Base-by-base conservation (phyloP, 257 asterid species). In the Capsicum chinense region DNA sequence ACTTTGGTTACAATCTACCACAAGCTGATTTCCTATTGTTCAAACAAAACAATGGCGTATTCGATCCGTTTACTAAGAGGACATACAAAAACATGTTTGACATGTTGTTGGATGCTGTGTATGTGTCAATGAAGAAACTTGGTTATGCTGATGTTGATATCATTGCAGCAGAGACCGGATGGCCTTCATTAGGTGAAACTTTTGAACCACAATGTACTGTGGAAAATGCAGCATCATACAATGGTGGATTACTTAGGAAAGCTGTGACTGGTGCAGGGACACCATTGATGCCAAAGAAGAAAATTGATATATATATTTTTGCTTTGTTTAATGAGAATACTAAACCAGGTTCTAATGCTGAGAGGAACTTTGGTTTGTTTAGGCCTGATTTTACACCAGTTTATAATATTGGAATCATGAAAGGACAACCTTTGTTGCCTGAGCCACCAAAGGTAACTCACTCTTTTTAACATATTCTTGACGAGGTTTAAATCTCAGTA, bases 281-380 rank as follows among this genome's bases (percentile, higher is more conserved):
- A 62, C 99, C 99, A 9, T 82, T 97, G 91, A 89, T 90, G 95
- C 99, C 97, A 7, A 56, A 81, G 17, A 90, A 67, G 89, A 95
- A 68, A 83, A 85, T 95, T n/a, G 98, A 97, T 74, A 90, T 91
- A 0, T 97, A 94, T 54, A 85, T 95, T 0, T 97, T 97, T 21
- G 90, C 83, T 2, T 52, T 97, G 86, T 97, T 97, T 21, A 94
- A 97, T 15, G 99, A 97, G 91, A 91, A 97, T 73, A 86, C 37
- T 84, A 97, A 97, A 70, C 54, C 86, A 26, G 99, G 99, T 48
- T 86, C 93, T 3, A 7, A 83, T 42, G 88, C 97, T 0, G 99
- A 97, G 90, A 89, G 70, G 88, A 94, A 93, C 10, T 97, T 95
- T 90, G 99, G 99, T 79, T 90, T 97, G 13, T 95, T 97, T 71